Base-by-base conservation (phyloP, 805 yeast genomes). In the Vanderwaltozyma tropicalis region DNA sequence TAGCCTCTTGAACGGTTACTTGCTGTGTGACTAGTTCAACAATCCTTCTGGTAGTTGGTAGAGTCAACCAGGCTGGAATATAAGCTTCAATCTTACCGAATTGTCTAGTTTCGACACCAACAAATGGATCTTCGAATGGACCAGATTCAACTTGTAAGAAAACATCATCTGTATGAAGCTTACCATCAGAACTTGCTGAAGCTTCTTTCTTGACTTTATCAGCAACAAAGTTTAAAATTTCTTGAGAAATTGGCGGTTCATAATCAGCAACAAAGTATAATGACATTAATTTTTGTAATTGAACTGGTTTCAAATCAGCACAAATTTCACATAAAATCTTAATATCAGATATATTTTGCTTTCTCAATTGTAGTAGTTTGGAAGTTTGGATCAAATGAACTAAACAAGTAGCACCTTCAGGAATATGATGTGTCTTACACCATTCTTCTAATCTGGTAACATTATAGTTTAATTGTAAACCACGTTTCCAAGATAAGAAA, bases 401-500 rank as follows among this genome's bases (percentile, higher is more conserved):
- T 57, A 92, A 71, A 54, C 86, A 78, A 28, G 78, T 76, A 4
- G 89, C 74, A 2, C 94, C 95, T 57, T 88, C 95, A 35, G 82
- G 81, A 44, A 92, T 76, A 37, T 82, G 88, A 59, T 89, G 96
- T 7, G 86, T 77, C 66, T 86, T 89, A 63, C 97, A 89, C 98
- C 98, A 92, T 65, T 92, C 99, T 61, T 87, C 96, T 52, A 92
- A 72, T 53, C 97, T 76, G 3, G 98, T 92, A 38, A 88, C 94
- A 61, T 92, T 92, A 66, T 92, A 92, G 60, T 87, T 92, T 63
- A 92, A 77, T 64, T 92, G 98, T 49, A 92, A 72, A 34, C 97
- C 97, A 57, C 98, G 80, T 67, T 89, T 92, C 98, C 98, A 92
- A 10, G 95, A 81, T 56, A 89, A 67, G 65, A 89, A 94, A 64